Percentiles rank a stretch among this genome's conserved stretches.
Conservation (phyloP, 176 grass and related monocot genomes). For the Tillandsia leiboldiana region DNA sequence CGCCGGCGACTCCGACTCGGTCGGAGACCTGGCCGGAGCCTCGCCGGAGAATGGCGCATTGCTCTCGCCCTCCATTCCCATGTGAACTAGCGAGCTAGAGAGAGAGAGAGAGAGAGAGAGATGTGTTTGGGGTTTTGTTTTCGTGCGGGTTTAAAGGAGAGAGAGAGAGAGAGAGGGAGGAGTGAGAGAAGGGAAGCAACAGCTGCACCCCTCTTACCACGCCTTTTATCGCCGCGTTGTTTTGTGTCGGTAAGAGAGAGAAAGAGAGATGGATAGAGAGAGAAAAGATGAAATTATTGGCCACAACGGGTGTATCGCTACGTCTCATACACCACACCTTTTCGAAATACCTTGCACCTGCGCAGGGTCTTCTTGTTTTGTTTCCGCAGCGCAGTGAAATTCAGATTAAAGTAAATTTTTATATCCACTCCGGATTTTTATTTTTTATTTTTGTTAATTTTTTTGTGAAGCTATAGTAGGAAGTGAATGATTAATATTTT, state of each 20-base stretch:
- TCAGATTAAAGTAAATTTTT: too few species aligned
- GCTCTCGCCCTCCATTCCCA: background rate
- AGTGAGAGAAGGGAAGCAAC: background rate
- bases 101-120: background rate
- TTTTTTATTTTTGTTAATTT: too few species aligned
- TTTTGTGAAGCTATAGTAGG: too few species aligned
- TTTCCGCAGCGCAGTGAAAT: too few species aligned
- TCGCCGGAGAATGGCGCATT: background rate
- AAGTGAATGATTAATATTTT: too few species aligned
- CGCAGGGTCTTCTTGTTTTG: too few species aligned
- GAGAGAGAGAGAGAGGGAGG: background rate
- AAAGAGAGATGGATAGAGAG: too few species aligned
- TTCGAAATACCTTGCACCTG: too few species aligned
- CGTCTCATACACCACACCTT: too few species aligned
- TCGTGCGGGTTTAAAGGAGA: background rate
- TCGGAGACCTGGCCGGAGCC: background rate
- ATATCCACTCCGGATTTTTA: too few species aligned
- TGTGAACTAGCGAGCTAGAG: background rate
- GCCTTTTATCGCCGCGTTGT: conserved; percentile 5
- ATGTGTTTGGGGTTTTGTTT: background rate
- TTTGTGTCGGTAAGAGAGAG: conserved; percentile 21
- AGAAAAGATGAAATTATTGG: too few species aligned
- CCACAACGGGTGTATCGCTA: too few species aligned
- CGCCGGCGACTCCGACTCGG: background rate
- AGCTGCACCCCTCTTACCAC: background rate